Percentiles rank a stretch among this genome's conserved stretches.
Conservation (phyloP, 78 protist species). For the Dictyostelium brefeldianum region DNA sequence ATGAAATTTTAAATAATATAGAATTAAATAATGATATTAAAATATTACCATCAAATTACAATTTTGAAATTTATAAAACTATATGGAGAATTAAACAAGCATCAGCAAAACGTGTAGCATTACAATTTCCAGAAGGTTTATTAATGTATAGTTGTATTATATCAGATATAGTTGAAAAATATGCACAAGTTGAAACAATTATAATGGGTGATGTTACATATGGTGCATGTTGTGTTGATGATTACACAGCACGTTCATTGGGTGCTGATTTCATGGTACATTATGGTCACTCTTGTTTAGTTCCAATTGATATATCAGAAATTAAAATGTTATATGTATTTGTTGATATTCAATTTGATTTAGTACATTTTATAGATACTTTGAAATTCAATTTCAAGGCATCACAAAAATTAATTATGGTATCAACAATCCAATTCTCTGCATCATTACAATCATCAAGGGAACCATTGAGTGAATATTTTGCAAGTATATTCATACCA, state of each 20-base stretch:
- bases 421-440: conserved; percentile 95
- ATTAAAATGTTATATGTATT: conserved; percentile 94
- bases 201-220: conserved; percentile 99
- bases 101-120: conserved; percentile 90
- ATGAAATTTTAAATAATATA: conserved; percentile 34
- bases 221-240: conserved; percentile 99
- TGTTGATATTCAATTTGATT: conserved; percentile 95
- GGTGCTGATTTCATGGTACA: conserved; percentile 98
- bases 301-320: conserved; percentile 84
- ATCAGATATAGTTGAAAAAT: conserved; percentile 93
- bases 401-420: conserved; percentile 70
- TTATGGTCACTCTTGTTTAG: conserved; percentile 98
- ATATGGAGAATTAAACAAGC: conserved; percentile 90
- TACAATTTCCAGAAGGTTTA: conserved; percentile 99
- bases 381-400: conserved; percentile 82
- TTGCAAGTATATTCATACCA: conserved; percentile 83
- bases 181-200: conserved; percentile 84
- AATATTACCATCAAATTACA: conserved; percentile 94
- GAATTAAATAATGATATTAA: conserved; percentile 31
- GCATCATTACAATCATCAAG: conserved; percentile 87
- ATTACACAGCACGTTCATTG: conserved; percentile 94
- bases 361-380: conserved; percentile 91
- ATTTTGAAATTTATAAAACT: conserved; percentile 97
- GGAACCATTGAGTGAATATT: conserved; percentile 45
- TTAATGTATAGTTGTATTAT: conserved; percentile 95